Evolutionary conservation across 495 filamentous ascomycete species (phyloP).

Genomic region (Penicillium coffeae): DNA sequence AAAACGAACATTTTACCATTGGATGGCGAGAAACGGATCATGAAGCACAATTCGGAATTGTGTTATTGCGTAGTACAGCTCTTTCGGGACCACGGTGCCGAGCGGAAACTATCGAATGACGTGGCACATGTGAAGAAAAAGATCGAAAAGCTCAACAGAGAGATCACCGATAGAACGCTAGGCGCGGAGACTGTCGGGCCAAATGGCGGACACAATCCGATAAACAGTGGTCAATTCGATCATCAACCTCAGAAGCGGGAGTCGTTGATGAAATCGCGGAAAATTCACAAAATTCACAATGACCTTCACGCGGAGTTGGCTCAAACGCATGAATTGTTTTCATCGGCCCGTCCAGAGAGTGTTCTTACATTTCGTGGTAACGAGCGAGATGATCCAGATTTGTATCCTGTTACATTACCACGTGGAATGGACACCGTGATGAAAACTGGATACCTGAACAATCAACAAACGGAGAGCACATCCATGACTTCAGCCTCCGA

Average conservation of each 20-base stretch:
- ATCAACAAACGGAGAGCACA: slow-evolving; percentile 46
- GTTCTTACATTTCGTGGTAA: slow-evolving; percentile 79
- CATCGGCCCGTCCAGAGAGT: slow-evolving; percentile 80
- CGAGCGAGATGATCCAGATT: slow-evolving; percentile 83
- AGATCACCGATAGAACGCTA: slow-evolving; percentile 77
- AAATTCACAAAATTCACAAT: too few relatives aligned
- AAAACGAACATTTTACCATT: slow-evolving; percentile 65
- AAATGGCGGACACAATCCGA: slow-evolving; percentile 62
- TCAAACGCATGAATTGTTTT: slow-evolving; percentile 92
- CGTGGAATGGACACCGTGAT: slow-evolving; percentile 58
- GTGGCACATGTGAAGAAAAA: slow-evolving; percentile 84
- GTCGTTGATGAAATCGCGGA: slow-evolving; percentile 55
- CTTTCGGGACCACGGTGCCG: slow-evolving; percentile 90
- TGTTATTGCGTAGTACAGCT: slow-evolving; percentile 93
- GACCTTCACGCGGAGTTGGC: slow-evolving; percentile 82
- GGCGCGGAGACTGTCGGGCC: slow-evolving; percentile 86
- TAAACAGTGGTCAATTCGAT: slow-evolving; percentile 53
- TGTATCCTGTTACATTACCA: slow-evolving; percentile 74
- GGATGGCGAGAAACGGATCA: slow-evolving; percentile 39
- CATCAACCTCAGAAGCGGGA: slow-evolving; percentile 83
- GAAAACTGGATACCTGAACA: slow-evolving; percentile 54
- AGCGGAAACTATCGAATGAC: slow-evolving; percentile 90
- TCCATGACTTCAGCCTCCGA: too few relatives aligned
- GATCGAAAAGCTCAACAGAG: slow-evolving; percentile 88
- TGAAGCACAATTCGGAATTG: slow-evolving; percentile 56